Base-by-base conservation (phyloP, 1,284 basidiomycete genomes). In the Trichosporon inkin region DNA sequence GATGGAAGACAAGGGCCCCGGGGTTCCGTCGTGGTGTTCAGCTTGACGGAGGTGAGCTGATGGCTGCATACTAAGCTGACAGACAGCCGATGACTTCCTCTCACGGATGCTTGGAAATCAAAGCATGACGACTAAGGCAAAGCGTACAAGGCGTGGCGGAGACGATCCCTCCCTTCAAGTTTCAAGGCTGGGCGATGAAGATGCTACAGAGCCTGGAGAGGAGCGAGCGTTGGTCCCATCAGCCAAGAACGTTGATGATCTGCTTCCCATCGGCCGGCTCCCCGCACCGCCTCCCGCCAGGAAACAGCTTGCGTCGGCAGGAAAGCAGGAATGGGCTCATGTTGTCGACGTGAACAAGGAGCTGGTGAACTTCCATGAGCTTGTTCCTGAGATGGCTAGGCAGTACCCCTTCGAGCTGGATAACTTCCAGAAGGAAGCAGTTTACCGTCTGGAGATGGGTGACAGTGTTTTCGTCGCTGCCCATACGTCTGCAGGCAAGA, bases 381-480 rank as follows among this genome's bases (percentile, higher is more conserved):
- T 80, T 6, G 78, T 80, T 2, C 78, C 78, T 0, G 78, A 80
- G 56, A 78, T 78, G 76, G 78, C 78, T 0, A 67, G 74, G 57
- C 65, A 89, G 87, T 90, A 89, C 75, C 89, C 89, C 10, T 92
- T 92, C 77, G 87, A 90, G 72, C 81, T 92, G 37, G 90, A 92
- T 74, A 89, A 85, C 5, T 92, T 92, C 80, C 96, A 99, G 76
- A 99, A 49, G 78, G 92, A 99, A 78, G 96, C 96, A 0, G 90
- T 99, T 7, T 98, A 97, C 78, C 93, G 95, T 74, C 84, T 99
- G 13, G 96, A 99, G 77, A 88, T 92, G 82, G 95, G 94, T 16
- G 92, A 99, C 71, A 94, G 91, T 14, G 95, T 99, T 17, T 99
- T 99, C 77, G 94, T 99, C 16, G 94, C 94, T 6, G 94, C 94